Evolutionary conservation across 2,329 filamentous ascomycete species (phyloP).

Genomic region (Aspergillus neoniger): DNA sequence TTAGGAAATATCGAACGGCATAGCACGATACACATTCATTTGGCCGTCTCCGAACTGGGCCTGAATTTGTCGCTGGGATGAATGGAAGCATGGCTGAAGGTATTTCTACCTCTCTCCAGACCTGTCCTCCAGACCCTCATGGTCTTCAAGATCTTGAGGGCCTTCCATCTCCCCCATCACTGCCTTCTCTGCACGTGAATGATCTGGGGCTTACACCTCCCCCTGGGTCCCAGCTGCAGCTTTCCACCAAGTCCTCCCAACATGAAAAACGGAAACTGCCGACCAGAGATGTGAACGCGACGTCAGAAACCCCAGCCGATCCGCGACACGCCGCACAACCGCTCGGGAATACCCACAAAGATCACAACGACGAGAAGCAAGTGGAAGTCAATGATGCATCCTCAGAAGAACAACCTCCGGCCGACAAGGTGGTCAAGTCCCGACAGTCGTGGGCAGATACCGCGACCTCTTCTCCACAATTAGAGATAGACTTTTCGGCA

Average conservation of each 20-base stretch:
- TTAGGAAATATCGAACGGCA: background rate
- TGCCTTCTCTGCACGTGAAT: constrained; percentile 31
- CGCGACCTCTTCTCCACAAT: background rate
- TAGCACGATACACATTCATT: background rate
- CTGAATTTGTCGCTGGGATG: constrained; percentile 19
- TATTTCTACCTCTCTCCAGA: constrained; percentile 41
- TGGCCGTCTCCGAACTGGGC: background rate
- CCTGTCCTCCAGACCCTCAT: constrained; percentile 24
- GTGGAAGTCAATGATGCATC: background rate
- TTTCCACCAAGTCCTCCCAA: constrained; percentile 13
- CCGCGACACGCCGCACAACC: background rate
- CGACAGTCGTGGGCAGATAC: background rate
- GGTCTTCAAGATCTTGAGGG: constrained; percentile 23
- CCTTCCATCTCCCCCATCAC: constrained; percentile 21
- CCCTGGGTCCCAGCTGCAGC: constrained; percentile 39
- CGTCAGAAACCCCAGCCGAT: background rate
- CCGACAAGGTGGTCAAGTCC: background rate
- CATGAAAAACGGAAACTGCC: constrained; percentile 14
- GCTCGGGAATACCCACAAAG: background rate
- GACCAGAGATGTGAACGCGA: background rate
- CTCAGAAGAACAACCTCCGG: background rate
- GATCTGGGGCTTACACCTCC: constrained; percentile 49
- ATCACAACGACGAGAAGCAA: background rate
- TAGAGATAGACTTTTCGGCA: background rate
- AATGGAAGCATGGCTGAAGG: constrained; percentile 37